phyloP scores from a whole-genome alignment of 495 filamentous ascomycete genomes.

The Penicillium chermesinum region DNA sequence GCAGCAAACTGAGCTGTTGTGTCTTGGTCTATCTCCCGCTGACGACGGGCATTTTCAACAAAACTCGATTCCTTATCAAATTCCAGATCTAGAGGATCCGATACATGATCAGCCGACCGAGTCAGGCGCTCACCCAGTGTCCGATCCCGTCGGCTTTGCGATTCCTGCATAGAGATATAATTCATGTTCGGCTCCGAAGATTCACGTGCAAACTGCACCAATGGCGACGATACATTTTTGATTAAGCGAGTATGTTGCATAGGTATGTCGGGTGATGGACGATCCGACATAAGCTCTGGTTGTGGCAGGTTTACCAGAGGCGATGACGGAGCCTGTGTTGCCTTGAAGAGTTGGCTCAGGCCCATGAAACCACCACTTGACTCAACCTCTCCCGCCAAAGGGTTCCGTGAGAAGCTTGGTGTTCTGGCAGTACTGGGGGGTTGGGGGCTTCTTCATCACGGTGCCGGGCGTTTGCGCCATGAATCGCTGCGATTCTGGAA shows the following conservation, averaged over 20 bases:
- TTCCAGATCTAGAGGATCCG: constrained; percentile 41
- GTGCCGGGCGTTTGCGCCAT: constrained; percentile 41
- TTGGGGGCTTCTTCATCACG: constrained; percentile 28
- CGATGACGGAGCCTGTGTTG: constrained; percentile 50
- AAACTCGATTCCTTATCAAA: constrained; percentile 45
- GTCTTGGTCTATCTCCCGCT: constrained; percentile 33
- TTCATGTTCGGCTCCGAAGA: constrained; percentile 44
- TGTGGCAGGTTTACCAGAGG: constrained; percentile 38
- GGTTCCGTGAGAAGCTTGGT: constrained; percentile 42
- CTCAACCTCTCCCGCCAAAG: constrained; percentile 37
- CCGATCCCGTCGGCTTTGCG: constrained; percentile 36
- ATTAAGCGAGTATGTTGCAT: constrained; percentile 37
- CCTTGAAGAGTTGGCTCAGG: constrained; percentile 48
- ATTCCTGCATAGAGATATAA: constrained; percentile 50
- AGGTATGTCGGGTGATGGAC: constrained; percentile 49
- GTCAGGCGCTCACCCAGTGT: constrained; percentile 35
- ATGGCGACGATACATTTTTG: constrained; percentile 40
- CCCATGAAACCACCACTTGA: constrained; percentile 42
- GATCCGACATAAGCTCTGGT: constrained; percentile 41
- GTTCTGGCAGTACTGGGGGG: constrained; percentile 29
- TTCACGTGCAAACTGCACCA: constrained; percentile 30
- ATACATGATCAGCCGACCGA: constrained; percentile 34
- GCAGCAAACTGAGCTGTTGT: constrained; percentile 36
- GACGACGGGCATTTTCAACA: constrained; percentile 33
- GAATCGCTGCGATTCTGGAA: constrained; percentile 48